phyloP scores from a whole-genome alignment of 371 early-diverging fungal genomes.

The Syncephalis fuscata region DNA sequence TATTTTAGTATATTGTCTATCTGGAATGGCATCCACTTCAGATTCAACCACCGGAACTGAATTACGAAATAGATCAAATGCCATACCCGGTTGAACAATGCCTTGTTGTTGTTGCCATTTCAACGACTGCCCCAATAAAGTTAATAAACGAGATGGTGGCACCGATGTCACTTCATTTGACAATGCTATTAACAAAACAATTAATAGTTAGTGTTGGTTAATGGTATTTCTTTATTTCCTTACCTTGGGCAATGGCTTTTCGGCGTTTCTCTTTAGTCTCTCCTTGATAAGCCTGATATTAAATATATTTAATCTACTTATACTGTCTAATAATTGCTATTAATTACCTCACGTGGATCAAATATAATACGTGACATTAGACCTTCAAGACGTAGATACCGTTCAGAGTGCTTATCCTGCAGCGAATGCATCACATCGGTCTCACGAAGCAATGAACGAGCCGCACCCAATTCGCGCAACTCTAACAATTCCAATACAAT shows the following conservation, averaged over 20 bases:
- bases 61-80: slow-evolving; percentile 63
- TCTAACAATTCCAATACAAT: slow-evolving; percentile 76
- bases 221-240: too few species aligned
- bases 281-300: slow-evolving; percentile 19
- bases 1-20: slow-evolving; percentile 43
- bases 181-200: slow-evolving; percentile 17
- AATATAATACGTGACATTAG: slow-evolving; percentile 44
- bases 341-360: slow-evolving; percentile 29
- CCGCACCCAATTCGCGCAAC: slow-evolving; percentile 61
- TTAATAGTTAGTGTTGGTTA: too few species aligned
- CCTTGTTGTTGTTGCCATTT: slow-evolving; percentile 81
- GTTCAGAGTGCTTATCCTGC: slow-evolving; percentile 49
- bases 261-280: slow-evolving; percentile 51
- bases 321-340: not conserved
- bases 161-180: slow-evolving; percentile 55
- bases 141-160: slow-evolving; percentile 57
- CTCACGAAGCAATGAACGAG: slow-evolving; percentile 66
- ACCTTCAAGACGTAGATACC: slow-evolving; percentile 66
- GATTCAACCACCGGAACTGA: slow-evolving; percentile 30
- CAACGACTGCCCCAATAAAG: slow-evolving; percentile 63
- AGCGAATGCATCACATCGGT: slow-evolving; percentile 72
- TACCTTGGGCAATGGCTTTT: slow-evolving; percentile 49
- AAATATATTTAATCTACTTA: not conserved
- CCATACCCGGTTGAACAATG: slow-evolving; percentile 35
- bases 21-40: slow-evolving; percentile 54